These are phyloP conservation scores for Harringtonia lauricola DNA, from an alignment of 2,329 filamentous ascomycete species.

Conservation along the genomic window DNA sequence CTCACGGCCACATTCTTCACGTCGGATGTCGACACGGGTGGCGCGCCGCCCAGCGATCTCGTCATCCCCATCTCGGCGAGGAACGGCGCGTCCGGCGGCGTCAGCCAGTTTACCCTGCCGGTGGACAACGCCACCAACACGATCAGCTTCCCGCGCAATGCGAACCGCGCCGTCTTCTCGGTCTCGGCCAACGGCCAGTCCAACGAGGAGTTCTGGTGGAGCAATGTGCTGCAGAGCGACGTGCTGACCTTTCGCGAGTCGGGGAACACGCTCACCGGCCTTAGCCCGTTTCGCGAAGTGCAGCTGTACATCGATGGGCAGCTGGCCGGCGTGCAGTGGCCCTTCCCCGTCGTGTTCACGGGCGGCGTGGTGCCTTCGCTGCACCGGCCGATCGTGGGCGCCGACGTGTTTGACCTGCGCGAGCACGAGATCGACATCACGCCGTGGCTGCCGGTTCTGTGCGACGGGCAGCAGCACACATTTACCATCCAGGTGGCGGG, in stretches of 20 bases:
- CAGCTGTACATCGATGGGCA: conserved; percentile 64
- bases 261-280: conserved; percentile 49
- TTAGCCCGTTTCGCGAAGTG: conserved; percentile 67
- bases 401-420: conserved; percentile 66
- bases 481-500: conserved; percentile 60
- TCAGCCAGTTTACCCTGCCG: conserved; percentile 60
- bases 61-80: conserved; percentile 57
- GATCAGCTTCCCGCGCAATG: conserved; percentile 53
- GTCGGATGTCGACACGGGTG: conserved; percentile 24
- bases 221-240: conserved; percentile 57
- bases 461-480: conserved; percentile 51
- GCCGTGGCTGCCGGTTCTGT: conserved; percentile 60
- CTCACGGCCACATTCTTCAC: conserved; percentile 63
- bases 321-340: conserved; percentile 68
- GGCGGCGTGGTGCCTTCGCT: conserved; percentile 68
- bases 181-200: conserved; percentile 69
- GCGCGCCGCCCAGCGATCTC: conserved; percentile 42
- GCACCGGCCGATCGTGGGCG: conserved; percentile 68
- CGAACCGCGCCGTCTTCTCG: conserved; percentile 59
- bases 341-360: conserved; percentile 73
- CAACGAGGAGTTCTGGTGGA: conserved; percentile 78
- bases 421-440: conserved; percentile 78
- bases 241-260: conserved; percentile 44
- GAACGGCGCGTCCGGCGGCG: conserved; percentile 31
- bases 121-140: conserved; percentile 46